These are phyloP conservation scores for Echeveria elegans DNA, from an alignment of 164 flowering plant genomes.

Conservation along the genomic window DNA sequence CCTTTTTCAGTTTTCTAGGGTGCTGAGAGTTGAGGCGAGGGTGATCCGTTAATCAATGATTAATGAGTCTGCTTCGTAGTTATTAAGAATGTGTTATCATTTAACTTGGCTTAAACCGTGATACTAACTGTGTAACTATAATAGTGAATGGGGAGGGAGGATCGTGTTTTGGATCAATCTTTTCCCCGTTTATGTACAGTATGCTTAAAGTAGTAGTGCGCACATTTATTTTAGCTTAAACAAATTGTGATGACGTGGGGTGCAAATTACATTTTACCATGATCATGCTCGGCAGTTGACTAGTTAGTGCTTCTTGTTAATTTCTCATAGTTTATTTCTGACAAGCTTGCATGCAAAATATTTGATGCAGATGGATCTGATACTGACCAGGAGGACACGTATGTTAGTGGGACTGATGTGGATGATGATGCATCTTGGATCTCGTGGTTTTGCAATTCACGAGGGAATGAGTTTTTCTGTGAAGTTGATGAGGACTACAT, in stretches of 20 bases:
- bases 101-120: neutral
- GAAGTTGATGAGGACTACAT: constrained; percentile 4
- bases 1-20: neutral
- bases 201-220: too few relatives aligned
- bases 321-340: neutral
- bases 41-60: neutral
- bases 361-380: neutral
- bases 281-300: too few relatives aligned
- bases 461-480: constrained; percentile 5
- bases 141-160: neutral
- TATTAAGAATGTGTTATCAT: neutral
- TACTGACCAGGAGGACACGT: neutral
- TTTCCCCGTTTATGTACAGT: neutral
- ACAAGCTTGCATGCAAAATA: neutral
- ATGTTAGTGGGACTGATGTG: neutral
- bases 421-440: constrained; percentile 1
- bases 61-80: neutral
- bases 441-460: constrained; percentile 1
- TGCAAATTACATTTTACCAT: too few relatives aligned
- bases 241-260: too few relatives aligned
- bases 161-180: neutral
- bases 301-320: neutral
- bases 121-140: neutral
- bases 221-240: too few relatives aligned
- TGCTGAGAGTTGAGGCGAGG: neutral